These are phyloP conservation scores for Pelargonium cotyledonis DNA, from an alignment of 441 rosid species.

Conservation along the genomic window DNA sequence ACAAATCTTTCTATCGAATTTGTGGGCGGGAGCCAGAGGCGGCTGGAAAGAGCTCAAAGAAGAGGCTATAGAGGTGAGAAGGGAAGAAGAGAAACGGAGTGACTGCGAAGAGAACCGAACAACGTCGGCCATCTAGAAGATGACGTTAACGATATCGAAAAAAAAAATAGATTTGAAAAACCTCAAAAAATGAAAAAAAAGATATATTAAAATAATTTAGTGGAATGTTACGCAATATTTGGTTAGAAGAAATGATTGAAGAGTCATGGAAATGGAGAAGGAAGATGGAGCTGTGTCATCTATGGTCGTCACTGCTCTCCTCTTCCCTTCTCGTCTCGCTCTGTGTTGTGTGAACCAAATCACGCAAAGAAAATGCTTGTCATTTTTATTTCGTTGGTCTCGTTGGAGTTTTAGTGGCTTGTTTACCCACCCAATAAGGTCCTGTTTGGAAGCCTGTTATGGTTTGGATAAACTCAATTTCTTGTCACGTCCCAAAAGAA, in stretches of 20 bases:
- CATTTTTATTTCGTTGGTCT: not conserved
- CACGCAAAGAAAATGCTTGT: not conserved
- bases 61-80: slow-evolving; percentile 32
- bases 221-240: not conserved
- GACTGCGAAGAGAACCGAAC: slow-evolving; percentile 32
- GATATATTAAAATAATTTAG: not conserved
- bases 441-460: not conserved
- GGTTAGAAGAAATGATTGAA: not conserved
- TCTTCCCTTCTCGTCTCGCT: not conserved
- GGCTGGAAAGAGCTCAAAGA: slow-evolving; percentile 35
- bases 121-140: slow-evolving; percentile 59
- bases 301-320: no score
- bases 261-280: not conserved
- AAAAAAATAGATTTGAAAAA: no score
- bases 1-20: slow-evolving; percentile 37
- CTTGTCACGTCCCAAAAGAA: no score
- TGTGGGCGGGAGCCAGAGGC: slow-evolving; percentile 23
- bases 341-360: slow-evolving; percentile 1
- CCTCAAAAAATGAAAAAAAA: no score
- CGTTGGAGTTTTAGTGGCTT: not conserved
- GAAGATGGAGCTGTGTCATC: no score
- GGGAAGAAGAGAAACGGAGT: slow-evolving; percentile 34
- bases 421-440: not conserved
- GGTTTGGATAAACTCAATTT: not conserved
- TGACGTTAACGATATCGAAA: slow-evolving; percentile 3